These are phyloP conservation scores for Yamadazyma jaroonii DNA, from an alignment of 1,139 yeast species.

Conservation along the genomic window DNA sequence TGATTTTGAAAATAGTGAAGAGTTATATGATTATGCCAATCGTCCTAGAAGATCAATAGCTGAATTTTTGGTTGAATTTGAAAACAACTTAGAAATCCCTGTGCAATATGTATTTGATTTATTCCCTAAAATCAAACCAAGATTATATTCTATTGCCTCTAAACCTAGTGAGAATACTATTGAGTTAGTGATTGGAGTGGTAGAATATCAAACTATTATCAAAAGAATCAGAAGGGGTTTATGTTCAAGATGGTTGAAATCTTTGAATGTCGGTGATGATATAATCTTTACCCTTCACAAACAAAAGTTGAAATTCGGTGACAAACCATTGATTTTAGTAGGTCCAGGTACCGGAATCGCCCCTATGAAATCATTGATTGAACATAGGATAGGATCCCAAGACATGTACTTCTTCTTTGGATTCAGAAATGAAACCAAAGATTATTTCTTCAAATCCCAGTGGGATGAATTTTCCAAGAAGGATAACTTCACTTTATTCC, in stretches of 20 bases:
- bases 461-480: constrained; percentile 41
- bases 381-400: constrained; percentile 15
- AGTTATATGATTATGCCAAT: constrained; percentile 82
- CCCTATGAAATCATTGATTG: constrained; percentile 72
- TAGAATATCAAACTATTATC: constrained; percentile 80
- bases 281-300: constrained; percentile 56
- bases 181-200: constrained; percentile 77
- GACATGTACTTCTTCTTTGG: constrained; percentile 67
- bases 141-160: constrained; percentile 49
- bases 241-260: constrained; percentile 75
- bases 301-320: constrained; percentile 36
- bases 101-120: constrained; percentile 70
- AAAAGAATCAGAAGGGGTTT: constrained; percentile 76
- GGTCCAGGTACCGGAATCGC: constrained; percentile 96
- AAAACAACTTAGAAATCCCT: constrained; percentile 67
- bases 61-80: constrained; percentile 82
- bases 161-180: constrained; percentile 37
- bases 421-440: constrained; percentile 64
- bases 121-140: constrained; percentile 74
- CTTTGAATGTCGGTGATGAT: constrained; percentile 43
- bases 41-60: constrained; percentile 85
- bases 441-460: constrained; percentile 58
- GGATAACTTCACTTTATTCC: constrained; percentile 33
- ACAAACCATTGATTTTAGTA: constrained; percentile 63
- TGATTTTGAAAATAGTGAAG: constrained; percentile 70